phyloP scores from a whole-genome alignment of 495 filamentous ascomycete species.

The Ramalina intermedia region DNA sequence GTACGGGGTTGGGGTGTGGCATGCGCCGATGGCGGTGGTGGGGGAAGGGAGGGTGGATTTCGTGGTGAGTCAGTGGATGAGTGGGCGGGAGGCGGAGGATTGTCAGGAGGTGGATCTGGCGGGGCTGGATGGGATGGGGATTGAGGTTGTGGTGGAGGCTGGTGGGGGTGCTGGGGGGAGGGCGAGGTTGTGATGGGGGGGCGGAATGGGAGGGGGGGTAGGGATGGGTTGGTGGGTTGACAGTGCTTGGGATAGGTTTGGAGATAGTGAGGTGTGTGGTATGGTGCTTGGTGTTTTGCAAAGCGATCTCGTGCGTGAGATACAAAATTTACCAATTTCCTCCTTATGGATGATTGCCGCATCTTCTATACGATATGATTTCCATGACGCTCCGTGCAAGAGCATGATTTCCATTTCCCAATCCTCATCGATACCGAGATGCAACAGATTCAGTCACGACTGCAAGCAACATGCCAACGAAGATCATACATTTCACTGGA shows the following conservation, averaged over 20 bases:
- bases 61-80: constrained; percentile 77
- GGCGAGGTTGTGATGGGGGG: background rate
- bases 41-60: constrained; percentile 59
- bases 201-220: background rate
- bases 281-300: no score
- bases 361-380: no score
- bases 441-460: no score
- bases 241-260: background rate
- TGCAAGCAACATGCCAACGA: no score
- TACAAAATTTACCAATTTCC: no score
- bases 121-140: background rate
- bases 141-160: background rate
- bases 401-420: no score
- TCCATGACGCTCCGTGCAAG: no score
- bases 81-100: constrained; percentile 73
- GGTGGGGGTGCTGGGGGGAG: background rate
- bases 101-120: constrained; percentile 61
- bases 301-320: no score
- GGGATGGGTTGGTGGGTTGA: background rate
- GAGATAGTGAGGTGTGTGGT: no score
- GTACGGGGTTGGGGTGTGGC: constrained; percentile 87
- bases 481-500: no score
- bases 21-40: constrained; percentile 90
- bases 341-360: no score
- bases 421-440: no score